Evolutionary conservation across 1,139 yeast genomes (phyloP).

Genomic region (Candida anutae): DNA sequence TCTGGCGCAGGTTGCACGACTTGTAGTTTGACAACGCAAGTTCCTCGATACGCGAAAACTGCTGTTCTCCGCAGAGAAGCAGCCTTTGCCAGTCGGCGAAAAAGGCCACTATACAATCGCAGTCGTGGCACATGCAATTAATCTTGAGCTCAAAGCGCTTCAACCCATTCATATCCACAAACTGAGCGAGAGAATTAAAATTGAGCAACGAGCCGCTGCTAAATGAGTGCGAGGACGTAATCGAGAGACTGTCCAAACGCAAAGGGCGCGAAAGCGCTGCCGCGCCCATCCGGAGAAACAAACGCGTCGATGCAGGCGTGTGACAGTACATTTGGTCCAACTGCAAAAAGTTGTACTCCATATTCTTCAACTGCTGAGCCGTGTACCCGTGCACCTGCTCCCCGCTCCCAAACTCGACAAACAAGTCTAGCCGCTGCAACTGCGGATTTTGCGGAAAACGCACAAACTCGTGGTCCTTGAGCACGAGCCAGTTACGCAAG

Average conservation of each 20-base stretch:
- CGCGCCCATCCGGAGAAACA: conserved; percentile 8
- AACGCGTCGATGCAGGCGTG: conserved; percentile 13
- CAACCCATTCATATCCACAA: conserved; percentile 11
- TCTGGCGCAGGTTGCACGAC: conserved; percentile 11
- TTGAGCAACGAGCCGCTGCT: conserved; percentile 9
- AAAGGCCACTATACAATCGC: conserved; percentile 15
- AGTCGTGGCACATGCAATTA: conserved; percentile 16
- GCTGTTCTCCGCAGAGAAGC: background rate
- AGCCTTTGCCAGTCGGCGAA: conserved; percentile 12
- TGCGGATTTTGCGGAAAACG: conserved; percentile 13
- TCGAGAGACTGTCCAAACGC: conserved; percentile 11
- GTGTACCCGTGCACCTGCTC: too few species aligned
- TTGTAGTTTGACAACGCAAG: conserved; percentile 19
- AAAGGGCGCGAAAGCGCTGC: background rate
- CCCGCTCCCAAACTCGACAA: conserved; percentile 10
- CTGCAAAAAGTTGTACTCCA: conserved; percentile 5
- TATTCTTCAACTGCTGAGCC: conserved; percentile 1
- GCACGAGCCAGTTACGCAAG: conserved; percentile 17
- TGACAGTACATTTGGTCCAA: conserved; percentile 13
- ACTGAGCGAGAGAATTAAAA: conserved; percentile 8
- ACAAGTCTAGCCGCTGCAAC: conserved; percentile 14
- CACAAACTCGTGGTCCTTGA: conserved; percentile 14
- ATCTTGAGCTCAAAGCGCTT: conserved; percentile 16
- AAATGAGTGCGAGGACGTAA: conserved; percentile 14
- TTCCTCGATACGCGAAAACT: conserved; percentile 8